Conservation (phyloP, 192 early-diverging fungal genomes). For the Entomortierella beljakovae region DNA sequence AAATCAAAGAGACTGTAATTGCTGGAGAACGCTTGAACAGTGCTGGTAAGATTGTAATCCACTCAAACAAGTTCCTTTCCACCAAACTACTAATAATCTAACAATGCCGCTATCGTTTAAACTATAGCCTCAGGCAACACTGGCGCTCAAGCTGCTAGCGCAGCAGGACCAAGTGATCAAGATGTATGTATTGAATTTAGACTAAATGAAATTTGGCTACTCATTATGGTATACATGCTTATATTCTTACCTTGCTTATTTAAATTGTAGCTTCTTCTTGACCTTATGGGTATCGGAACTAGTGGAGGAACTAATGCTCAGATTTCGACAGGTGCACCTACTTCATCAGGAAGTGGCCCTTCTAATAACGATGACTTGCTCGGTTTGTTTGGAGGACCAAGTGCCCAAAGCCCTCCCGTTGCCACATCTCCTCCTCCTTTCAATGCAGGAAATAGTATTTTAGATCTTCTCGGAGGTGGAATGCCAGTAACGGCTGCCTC, state of each 20-base stretch:
- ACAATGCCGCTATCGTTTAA: not conserved
- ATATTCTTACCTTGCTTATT: not conserved
- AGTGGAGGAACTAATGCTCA: constrained; percentile 58
- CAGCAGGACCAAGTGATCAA: constrained; percentile 62
- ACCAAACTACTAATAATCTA: not conserved
- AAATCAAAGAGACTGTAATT: constrained; percentile 62
- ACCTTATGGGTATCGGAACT: constrained; percentile 76
- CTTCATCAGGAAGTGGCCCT: constrained; percentile 28
- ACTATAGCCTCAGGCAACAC: constrained; percentile 37
- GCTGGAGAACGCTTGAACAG: constrained; percentile 47
- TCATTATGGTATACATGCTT: not conserved
- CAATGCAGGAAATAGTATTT: constrained; percentile 34
- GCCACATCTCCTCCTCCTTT: constrained; percentile 17
- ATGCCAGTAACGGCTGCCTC: constrained; percentile 24
- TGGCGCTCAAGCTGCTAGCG: constrained; percentile 12
- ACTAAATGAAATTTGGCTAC: not conserved
- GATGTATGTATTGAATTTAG: constrained; percentile 50
- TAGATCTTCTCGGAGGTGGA: constrained; percentile 49
- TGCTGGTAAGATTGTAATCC: constrained; percentile 8
- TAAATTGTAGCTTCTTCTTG: constrained; percentile 63
- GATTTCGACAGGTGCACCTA: constrained; percentile 40
- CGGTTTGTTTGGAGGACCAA: constrained; percentile 80
- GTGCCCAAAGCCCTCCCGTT: constrained; percentile 55
- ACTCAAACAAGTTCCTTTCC: too few relatives aligned
- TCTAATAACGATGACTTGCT: constrained; percentile 65